Base-by-base conservation (phyloP, 768 basidiomycete genomes). In the Hypholoma sublateritium region DNA sequence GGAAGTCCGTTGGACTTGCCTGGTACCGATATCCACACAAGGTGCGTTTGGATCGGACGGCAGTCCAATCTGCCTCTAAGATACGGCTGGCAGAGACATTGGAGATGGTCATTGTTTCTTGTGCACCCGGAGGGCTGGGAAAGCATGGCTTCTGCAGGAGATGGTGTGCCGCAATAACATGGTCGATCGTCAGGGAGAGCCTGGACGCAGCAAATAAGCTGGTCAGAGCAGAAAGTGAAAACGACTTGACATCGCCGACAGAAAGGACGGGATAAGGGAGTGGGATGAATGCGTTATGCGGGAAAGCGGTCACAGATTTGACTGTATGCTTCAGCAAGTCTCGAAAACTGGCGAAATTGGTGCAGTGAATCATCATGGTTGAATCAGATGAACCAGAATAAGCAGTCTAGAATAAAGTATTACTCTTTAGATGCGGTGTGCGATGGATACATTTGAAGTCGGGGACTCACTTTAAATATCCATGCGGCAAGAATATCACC, bases 21-120 rank as follows among this genome's bases (percentile, higher is more conserved):
- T 73, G 71, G 52, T 76, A 77, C 5, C 74, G 63, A 46, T 77
- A 78, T 5, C 73, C 67, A 53, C 74, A 78, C 9, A 77, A 19
- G 0, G 76, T 78, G 36, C 64, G 62, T 41, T 59, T 59, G 1
- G 67, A 70, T 2, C 76, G 75, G 3, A 72, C 51, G 2, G 66
- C 46, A 13, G 62, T 69, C 77, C 76, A 77, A 51, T 77, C 75
- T 3, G 73, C 55, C 45, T 77, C 75, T 11, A 77, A 41, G 34
- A 77, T 77, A 16, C 74, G 69, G 12, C 74, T 74, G 6, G 72
- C 72, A 22, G 75, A 76, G 17, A 77, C 74, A 56, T 78, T 77
- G 32, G 74, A 76, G 1, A 78, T 35, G 2, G 69, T 58, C 14
- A 79, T 54, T 0, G 71, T 73, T 50, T 77, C 77, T 25, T 74